Percentiles rank a stretch among this genome's conserved stretches.
These are phyloP conservation scores for Hirsutella rhossiliensis DNA, from an alignment of 2,329 filamentous ascomycete species.

Conservation along the genomic window DNA sequence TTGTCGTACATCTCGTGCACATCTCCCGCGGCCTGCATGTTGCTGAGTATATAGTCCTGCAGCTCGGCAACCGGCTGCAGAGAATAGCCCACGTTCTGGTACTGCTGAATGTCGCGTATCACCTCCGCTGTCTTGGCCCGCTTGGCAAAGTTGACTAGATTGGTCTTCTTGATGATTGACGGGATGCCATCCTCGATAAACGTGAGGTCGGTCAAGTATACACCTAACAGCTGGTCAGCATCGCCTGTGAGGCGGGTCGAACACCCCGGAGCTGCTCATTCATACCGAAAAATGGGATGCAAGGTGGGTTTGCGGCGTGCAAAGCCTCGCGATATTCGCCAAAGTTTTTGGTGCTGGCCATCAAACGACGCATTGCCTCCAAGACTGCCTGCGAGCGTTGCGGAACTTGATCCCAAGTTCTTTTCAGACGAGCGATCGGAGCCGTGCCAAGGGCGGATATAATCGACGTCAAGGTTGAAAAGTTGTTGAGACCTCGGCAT, in stretches of 20 bases:
- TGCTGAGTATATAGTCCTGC: conserved; percentile 92
- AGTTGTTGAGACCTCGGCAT: conserved; percentile 90
- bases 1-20: conserved; percentile 99
- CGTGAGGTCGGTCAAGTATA: conserved; percentile 92
- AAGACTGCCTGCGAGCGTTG: conserved; percentile 68
- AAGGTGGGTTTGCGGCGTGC: conserved; percentile 87
- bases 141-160: conserved; percentile 97
- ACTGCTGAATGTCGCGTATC: conserved; percentile 96
- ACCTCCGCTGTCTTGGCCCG: conserved; percentile 96
- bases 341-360: conserved; percentile 98
- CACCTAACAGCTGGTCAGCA: conserved; percentile 42
- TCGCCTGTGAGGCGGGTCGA: not conserved
- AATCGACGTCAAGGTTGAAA: conserved; percentile 92
- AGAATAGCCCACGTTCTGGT: conserved; percentile 94
- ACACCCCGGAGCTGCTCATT: conserved; percentile 11
- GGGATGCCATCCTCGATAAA: conserved; percentile 99
- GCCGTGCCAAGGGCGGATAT: conserved; percentile 92
- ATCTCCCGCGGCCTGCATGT: conserved; percentile 90
- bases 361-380: conserved; percentile 85
- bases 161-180: conserved; percentile 89
- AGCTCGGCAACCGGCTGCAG: conserved; percentile 81
- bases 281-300: conserved; percentile 93
- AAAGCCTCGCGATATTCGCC: conserved; percentile 89
- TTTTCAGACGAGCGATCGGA: conserved; percentile 82
- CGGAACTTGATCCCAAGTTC: conserved; percentile 91